These are phyloP conservation scores for Tuber borchii DNA, from an alignment of 495 filamentous ascomycete genomes.

Conservation along the genomic window DNA sequence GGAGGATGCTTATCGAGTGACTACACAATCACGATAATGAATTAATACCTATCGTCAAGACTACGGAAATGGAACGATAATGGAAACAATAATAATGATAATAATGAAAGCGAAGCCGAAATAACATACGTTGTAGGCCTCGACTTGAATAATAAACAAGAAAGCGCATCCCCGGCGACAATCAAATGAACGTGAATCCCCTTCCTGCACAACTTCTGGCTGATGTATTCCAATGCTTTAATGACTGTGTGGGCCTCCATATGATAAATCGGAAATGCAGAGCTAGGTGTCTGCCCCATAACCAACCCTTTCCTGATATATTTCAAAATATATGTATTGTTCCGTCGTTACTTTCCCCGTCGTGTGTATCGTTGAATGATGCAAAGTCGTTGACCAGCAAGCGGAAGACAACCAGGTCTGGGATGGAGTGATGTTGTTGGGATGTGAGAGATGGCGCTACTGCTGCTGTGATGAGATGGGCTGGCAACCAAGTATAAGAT, in stretches of 20 bases:
- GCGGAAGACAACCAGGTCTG: neutral
- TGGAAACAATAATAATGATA: neutral
- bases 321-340: neutral
- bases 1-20: slow-evolving; percentile 23
- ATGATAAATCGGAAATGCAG: slow-evolving; percentile 10
- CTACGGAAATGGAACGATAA: neutral
- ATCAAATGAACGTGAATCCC: slow-evolving; percentile 37
- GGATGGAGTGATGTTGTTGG: neutral
- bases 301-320: slow-evolving; percentile 1
- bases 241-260: slow-evolving; percentile 28
- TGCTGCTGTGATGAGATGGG: neutral
- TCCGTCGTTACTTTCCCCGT: neutral
- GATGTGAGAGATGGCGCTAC: neutral
- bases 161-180: slow-evolving; percentile 26
- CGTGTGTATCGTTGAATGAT: neutral
- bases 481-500: neutral
- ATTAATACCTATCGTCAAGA: slow-evolving; percentile 9
- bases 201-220: slow-evolving; percentile 34
- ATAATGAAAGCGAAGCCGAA: neutral
- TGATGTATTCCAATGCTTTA: slow-evolving; percentile 38
- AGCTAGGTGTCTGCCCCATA: slow-evolving; percentile 16
- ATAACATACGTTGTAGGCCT: slow-evolving; percentile 31
- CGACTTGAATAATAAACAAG: slow-evolving; percentile 38
- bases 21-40: slow-evolving; percentile 10
- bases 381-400: slow-evolving; percentile 2